phyloP scores from a whole-genome alignment of 805 yeast genomes.

The Grigorovia transvaalensis region DNA sequence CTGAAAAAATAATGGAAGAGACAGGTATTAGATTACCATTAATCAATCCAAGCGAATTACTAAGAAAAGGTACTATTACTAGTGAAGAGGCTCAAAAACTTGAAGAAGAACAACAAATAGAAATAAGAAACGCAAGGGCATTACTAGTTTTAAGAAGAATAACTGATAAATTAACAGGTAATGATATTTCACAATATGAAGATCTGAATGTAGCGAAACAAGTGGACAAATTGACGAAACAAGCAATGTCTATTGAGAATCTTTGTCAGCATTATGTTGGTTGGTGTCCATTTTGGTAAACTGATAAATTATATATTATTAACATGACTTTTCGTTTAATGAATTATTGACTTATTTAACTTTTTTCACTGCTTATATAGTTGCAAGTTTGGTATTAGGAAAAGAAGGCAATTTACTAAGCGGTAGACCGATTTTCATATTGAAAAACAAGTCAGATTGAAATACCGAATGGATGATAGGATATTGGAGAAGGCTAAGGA shows the following conservation, averaged over 20 bases:
- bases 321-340: background rate
- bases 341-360: constrained; percentile 1
- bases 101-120: constrained; percentile 58
- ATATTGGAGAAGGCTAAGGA: too few relatives aligned
- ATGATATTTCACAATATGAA: constrained; percentile 66
- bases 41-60: constrained; percentile 56
- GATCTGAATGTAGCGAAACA: constrained; percentile 77
- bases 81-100: constrained; percentile 65
- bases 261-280: constrained; percentile 94
- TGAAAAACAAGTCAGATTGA: too few relatives aligned
- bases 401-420: too few relatives aligned
- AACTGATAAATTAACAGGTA: constrained; percentile 84
- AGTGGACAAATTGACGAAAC: constrained; percentile 85
- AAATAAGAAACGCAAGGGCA: constrained; percentile 79
- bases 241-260: constrained; percentile 92
- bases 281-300: constrained; percentile 96
- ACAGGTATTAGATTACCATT: constrained; percentile 62
- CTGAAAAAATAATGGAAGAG: constrained; percentile 55
- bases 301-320: too few relatives aligned
- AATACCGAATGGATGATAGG: too few relatives aligned
- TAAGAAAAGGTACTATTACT: constrained; percentile 64
- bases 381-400: too few relatives aligned
- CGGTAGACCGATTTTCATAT: too few relatives aligned
- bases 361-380: background rate
- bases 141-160: constrained; percentile 80